Base-by-base conservation (phyloP, 2,329 filamentous ascomycete species). In the Aspergillus brunneoviolaceus region DNA sequence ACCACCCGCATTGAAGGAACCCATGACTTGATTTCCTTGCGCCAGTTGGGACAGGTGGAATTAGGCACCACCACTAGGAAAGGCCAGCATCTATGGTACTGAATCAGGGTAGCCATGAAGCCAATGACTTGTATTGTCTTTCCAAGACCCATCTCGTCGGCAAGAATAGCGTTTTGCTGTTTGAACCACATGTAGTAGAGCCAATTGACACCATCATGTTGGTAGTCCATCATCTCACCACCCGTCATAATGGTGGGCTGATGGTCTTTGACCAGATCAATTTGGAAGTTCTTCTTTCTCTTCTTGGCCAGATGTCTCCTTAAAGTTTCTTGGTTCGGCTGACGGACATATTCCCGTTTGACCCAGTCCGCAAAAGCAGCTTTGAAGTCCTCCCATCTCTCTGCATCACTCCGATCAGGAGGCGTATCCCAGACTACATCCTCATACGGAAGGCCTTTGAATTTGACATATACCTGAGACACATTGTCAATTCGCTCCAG, bases 91-190 rank as follows among this genome's bases (percentile, higher is more conserved):
- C 85, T 81, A 69, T 86, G 83, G 55, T 88, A 84, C 62, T 89
- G 83, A 25, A 89, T 82, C 42, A 98, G 77, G 0, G 89, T 87
- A 1, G 90, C 87, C 61, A 98, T 84, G 63, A 96, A 85, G 2
- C 88, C 86, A 61, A 98, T 90, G 55, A 97, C 87, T 73, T 99
- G 95, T 33, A 99, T 91, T 0, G 95, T 99, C 79, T 99, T 99
- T 33, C 95, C 95, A 2, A 99, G 85, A 47, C 95, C 95, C 95
- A 99, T 99, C 72, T 99, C 95, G 71, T 99, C 95, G 0, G 95
- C 95, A 6, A 98, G 84, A 60, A 98, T 94, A 29, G 92, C 90
- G 69, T 95, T 98, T 70, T 90, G 88, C 66, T 88, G 83, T 54
- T 85, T 82, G 69, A 92, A 90, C 81, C 91, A 98, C 71, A 95